phyloP scores from a whole-genome alignment of 202 grass and related monocot genomes.

The Bolboschoenoplectus hybrid region DNA sequence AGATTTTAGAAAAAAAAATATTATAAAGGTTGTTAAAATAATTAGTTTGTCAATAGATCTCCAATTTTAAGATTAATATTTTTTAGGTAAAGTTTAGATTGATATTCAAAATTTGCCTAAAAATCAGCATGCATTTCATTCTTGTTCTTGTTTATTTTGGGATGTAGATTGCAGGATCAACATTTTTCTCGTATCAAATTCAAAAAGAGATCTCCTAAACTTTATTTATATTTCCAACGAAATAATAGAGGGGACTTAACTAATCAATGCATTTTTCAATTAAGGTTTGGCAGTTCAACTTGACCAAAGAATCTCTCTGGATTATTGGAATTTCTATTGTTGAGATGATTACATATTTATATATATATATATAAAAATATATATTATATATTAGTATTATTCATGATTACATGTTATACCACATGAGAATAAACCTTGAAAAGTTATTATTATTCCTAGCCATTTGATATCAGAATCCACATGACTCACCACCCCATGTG shows the following conservation, averaged over 20 bases:
- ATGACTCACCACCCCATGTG: slow-evolving; percentile 27
- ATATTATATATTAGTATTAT: not conserved
- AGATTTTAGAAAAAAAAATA: no score
- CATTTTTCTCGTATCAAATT: not conserved
- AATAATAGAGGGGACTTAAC: not conserved
- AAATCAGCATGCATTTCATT: slow-evolving; percentile 3
- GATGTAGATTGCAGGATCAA: slow-evolving; percentile 11
- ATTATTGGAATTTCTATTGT: not conserved
- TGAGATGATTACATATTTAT: not conserved
- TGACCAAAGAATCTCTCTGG: slow-evolving; percentile 27
- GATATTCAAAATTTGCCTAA: not conserved
- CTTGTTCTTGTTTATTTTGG: not conserved
- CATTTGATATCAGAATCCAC: slow-evolving; percentile 28
- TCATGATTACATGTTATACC: slow-evolving; percentile 38
- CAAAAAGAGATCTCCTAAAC: slow-evolving; percentile 13
- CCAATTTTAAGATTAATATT: no score
- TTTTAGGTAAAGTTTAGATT: not conserved
- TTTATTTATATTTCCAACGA: not conserved
- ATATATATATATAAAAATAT: no score
- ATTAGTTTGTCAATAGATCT: no score
- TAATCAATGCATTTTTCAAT: slow-evolving; percentile 3
- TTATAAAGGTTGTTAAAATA: no score
- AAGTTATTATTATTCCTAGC: slow-evolving; percentile 20
- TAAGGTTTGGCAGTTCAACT: slow-evolving; percentile 19
- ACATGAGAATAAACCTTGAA: slow-evolving; percentile 27